phyloP scores from a whole-genome alignment of 1,284 basidiomycete genomes.

The Apiotrichum gamsii region DNA sequence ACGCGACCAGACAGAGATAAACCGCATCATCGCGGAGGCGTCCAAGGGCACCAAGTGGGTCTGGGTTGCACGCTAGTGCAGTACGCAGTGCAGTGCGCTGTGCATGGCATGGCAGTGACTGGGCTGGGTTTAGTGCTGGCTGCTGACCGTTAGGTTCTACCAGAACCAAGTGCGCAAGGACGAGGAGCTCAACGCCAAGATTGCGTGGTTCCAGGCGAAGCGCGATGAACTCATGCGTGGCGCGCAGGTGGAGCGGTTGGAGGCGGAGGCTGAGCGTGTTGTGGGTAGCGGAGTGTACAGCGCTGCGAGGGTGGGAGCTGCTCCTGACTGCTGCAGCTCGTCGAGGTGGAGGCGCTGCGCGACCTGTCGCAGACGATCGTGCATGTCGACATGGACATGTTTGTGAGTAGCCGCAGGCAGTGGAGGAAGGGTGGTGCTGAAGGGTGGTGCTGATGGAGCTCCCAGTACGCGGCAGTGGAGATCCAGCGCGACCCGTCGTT shows the following conservation, averaged over 20 bases:
- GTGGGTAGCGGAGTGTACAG: too few relatives aligned
- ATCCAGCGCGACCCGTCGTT: conserved; percentile 71
- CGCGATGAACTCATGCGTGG: conserved; percentile 37
- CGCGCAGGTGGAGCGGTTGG: conserved; percentile 27
- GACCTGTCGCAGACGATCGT: conserved; percentile 72
- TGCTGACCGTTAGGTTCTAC: conserved; percentile 32
- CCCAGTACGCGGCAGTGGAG: conserved; percentile 49
- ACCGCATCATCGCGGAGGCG: conserved; percentile 46
- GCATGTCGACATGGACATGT: conserved; percentile 46
- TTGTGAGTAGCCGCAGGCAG: conserved; percentile 24
- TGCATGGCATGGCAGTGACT: too few relatives aligned
- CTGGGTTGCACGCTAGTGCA: too few relatives aligned
- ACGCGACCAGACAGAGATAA: conserved; percentile 45
- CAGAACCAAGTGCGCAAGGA: conserved; percentile 45
- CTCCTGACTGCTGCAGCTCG: too few relatives aligned
- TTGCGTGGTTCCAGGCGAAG: conserved; percentile 42
- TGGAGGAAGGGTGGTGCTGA: background rate
- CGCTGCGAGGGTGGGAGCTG: too few relatives aligned
- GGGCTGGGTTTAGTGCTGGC: background rate
- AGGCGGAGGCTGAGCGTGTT: conserved; percentile 42
- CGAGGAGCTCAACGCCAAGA: conserved; percentile 42
- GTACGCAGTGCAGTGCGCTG: too few relatives aligned
- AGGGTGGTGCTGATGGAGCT: background rate
- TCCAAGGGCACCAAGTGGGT: conserved; percentile 45
- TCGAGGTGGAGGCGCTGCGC: conserved; percentile 66